These are phyloP conservation scores for Veloporphyrellus conicus DNA, from an alignment of 1,284 basidiomycete species.

Conservation along the genomic window DNA sequence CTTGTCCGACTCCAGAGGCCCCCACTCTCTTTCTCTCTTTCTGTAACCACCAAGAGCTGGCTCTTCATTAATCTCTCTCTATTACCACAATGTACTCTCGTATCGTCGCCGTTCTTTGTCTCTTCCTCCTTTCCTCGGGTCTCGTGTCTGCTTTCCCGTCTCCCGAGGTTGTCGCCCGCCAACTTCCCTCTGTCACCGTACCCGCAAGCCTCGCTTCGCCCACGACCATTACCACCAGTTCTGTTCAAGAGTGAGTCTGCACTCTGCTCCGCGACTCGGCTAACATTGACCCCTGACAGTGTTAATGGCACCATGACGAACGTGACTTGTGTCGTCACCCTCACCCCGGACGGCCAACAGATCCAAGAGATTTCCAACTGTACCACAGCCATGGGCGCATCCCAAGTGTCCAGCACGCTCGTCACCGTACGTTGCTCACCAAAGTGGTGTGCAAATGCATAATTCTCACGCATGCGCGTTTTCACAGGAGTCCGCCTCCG, in stretches of 20 bases:
- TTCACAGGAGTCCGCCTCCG: slow-evolving; percentile 28
- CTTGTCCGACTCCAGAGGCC: background rate
- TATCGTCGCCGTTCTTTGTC: slow-evolving; percentile 15
- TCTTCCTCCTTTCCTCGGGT: slow-evolving; percentile 14
- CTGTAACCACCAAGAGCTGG: slow-evolving; percentile 30
- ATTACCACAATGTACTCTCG: slow-evolving; percentile 18
- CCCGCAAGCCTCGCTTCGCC: slow-evolving; percentile 24
- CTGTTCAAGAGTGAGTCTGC: slow-evolving; percentile 28
- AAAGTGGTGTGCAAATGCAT: background rate
- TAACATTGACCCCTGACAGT: slow-evolving; percentile 17
- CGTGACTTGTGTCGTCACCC: slow-evolving; percentile 59
- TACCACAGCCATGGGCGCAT: slow-evolving; percentile 36
- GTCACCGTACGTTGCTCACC: slow-evolving; percentile 7
- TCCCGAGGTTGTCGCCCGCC: slow-evolving; percentile 17
- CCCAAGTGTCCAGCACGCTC: slow-evolving; percentile 5
- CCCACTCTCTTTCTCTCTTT: background rate
- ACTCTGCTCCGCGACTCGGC: background rate
- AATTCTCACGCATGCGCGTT: background rate
- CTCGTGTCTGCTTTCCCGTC: slow-evolving; percentile 27
- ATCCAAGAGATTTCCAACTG: slow-evolving; percentile 60
- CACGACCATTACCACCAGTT: slow-evolving; percentile 30
- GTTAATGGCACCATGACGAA: slow-evolving; percentile 50
- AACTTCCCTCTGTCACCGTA: slow-evolving; percentile 19
- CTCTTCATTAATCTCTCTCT: slow-evolving; percentile 24
- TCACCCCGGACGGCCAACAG: slow-evolving; percentile 56